Base-by-base conservation (phyloP, 2,329 filamentous ascomycete genomes). In the Rhynchosporium agropyri region DNA sequence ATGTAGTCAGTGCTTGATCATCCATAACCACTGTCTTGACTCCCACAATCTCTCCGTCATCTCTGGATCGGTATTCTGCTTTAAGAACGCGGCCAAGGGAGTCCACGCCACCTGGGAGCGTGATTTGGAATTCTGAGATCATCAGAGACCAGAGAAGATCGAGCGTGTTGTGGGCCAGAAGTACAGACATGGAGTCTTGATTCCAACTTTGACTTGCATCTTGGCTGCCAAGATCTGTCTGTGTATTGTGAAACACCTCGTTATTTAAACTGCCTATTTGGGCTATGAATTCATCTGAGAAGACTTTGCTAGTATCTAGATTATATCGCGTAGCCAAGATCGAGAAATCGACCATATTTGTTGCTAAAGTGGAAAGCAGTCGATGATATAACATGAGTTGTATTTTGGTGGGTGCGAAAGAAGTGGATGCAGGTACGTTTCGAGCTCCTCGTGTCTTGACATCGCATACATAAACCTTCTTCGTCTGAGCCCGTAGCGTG, bases 341-440 rank as follows among this genome's bases (percentile, higher is more conserved):
- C 26, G 84, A 76, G 42, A 92, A 90, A 62, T 92, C 84, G 0
- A 97, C 81, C 7, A 83, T 82, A 56, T 88, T 88, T 0, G 85
- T 82, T 0, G 89, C 90, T 70, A 98, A 85, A 2, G 87, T 83
- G 9, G 87, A 85, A n/a, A 99, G 80, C 59, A 98, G 86, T 31
- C 88, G 87, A 68, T 94, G 92, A 73, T 98, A 99, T 0, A 98
- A 79, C 76, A 96, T 92, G 0, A 98, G 80, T 74, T 99, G 95
- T 64, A 97, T 88, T 69, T 89, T 86, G 0, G 92, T 91, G 0
- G 91, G 91, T 10, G 89, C 84, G 50, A 91, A 81, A 0, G 87
- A 84, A 0, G 85, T 70, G 79, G 28, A 86, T 84, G 1, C 84
- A 81, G 1, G 92, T 2, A 91, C 73, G 2, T 81, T 83, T n/a